Base-by-base conservation (phyloP, 257 asterid genomes). In the Penstemon newberryi region DNA sequence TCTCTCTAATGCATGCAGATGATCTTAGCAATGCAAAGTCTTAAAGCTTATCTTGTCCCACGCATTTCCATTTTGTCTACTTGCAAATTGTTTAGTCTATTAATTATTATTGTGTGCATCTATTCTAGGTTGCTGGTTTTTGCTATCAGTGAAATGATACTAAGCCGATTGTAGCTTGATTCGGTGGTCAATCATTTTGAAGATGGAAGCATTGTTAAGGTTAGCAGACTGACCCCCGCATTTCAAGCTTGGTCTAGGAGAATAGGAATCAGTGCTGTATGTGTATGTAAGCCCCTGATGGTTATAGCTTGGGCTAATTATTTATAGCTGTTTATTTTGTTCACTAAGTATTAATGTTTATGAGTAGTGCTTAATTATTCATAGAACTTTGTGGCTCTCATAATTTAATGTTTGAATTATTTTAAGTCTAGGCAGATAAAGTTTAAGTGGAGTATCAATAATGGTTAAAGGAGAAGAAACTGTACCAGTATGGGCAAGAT, bases 51-150 rank as follows among this genome's bases (percentile, higher is more conserved):
- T 25, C 33, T 25, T 25, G 33, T 25, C 33, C 0, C 33, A 1
- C 2, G 33, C 33, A 25, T 25, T 25, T 25, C 33, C 33, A 25
- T 25, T 25, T 25, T 25, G 33, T 53, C 37, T 60, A 12, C 50
- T 55, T 33, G 59, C 60, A 13, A 10, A 8, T 18, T 51, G 37
- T 55, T 72, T 36, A 36, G 19, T 42, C 8, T 41, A 38, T 66
- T 25, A 25, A 25, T 25, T 25, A 19, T 4, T 64, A 12, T 64
- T 55, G 19, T 50, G 60, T 77, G 6, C 66, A 15, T 11, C 40
- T 73, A 62, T 56, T 79, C 13, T 52, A 49, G 75, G 77, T 70
- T 75, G 80, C 75, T 68, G 85, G 85, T 70, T 55, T 68, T 66
- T 41, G 66, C 67, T 59, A 8, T 69, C 70, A 54, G 46, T 70